These are phyloP conservation scores for Pseudopyricularia javanii DNA, from an alignment of 2,329 filamentous ascomycete genomes.

Conservation along the genomic window DNA sequence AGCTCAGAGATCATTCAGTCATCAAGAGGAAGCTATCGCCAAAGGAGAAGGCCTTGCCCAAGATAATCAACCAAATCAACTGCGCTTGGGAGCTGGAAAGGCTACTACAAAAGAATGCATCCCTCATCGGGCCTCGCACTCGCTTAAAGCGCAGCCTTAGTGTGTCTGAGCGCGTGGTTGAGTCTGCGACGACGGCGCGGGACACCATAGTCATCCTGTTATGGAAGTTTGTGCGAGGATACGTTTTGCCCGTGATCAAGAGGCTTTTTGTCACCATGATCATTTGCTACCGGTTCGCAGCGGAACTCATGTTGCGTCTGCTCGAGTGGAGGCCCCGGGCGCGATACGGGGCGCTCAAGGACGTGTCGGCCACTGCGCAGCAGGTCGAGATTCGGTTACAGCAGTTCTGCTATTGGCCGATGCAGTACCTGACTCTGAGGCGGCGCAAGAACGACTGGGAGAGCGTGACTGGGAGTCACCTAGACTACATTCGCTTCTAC, in stretches of 20 bases:
- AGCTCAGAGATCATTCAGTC: constrained; percentile 80
- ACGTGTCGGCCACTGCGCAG: constrained; percentile 91
- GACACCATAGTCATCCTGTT: constrained; percentile 58
- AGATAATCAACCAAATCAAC: constrained; percentile 87
- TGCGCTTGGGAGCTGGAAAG: constrained; percentile 85
- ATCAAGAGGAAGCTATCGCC: constrained; percentile 62
- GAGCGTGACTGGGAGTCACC: constrained; percentile 87
- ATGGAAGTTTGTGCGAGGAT: constrained; percentile 59
- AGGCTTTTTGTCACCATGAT: constrained; percentile 64
- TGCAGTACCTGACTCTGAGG: constrained; percentile 88
- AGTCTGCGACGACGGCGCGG: constrained; percentile 79
- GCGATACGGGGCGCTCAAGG: constrained; percentile 75
- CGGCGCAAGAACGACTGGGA: constrained; percentile 86
- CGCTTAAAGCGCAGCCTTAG: constrained; percentile 76
- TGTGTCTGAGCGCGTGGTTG: constrained; percentile 86
- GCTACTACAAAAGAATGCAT: constrained; percentile 78
- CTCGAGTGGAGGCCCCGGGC: constrained; percentile 77
- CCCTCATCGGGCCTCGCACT: constrained; percentile 49
- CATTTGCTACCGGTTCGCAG: constrained; percentile 66
- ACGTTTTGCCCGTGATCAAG: constrained; percentile 67
- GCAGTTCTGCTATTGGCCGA: constrained; percentile 98
- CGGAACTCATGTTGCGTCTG: constrained; percentile 65
- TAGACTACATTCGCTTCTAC: constrained; percentile 97
- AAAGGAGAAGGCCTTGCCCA: constrained; percentile 69
- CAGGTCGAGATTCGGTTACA: constrained; percentile 94